A percentile compares a stretch with the other conserved stretches of the same genome.
phyloP scores from a whole-genome alignment of 345 rosid genomes.

The Eucalyptus sp. region DNA sequence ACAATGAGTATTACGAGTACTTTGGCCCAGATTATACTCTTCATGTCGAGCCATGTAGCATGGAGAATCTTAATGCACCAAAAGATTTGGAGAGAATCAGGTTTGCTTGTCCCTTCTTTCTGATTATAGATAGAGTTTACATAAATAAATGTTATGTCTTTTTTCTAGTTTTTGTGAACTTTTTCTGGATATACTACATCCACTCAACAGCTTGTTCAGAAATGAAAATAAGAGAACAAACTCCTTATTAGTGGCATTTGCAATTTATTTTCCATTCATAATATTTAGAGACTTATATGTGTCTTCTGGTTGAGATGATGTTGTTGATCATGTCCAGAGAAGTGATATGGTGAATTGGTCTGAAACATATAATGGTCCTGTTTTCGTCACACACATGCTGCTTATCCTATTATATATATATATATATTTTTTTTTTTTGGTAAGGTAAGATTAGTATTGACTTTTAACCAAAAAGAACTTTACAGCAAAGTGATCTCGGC shows the following conservation, averaged over 20 bases:
- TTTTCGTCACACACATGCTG: background rate
- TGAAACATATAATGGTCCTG: background rate
- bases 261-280: background rate
- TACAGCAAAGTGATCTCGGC: too few relatives aligned
- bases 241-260: background rate
- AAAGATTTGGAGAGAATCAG: conserved; percentile 88
- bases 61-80: conserved; percentile 75
- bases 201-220: background rate
- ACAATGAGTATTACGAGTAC: conserved; percentile 89
- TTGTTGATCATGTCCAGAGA: background rate
- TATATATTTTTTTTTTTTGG: too few relatives aligned
- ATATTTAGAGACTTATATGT: background rate
- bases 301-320: background rate
- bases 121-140: background rate
- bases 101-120: conserved; percentile 12
- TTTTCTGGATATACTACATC: background rate
- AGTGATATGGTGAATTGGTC: background rate
- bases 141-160: background rate
- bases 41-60: conserved; percentile 64
- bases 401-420: background rate
- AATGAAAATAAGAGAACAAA: background rate
- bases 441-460: too few relatives aligned
- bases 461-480: too few relatives aligned
- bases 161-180: background rate
- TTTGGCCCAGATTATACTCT: conserved; percentile 96